Conservation (phyloP, 2,329 filamentous ascomycete species). For the Penicillium sp. region DNA sequence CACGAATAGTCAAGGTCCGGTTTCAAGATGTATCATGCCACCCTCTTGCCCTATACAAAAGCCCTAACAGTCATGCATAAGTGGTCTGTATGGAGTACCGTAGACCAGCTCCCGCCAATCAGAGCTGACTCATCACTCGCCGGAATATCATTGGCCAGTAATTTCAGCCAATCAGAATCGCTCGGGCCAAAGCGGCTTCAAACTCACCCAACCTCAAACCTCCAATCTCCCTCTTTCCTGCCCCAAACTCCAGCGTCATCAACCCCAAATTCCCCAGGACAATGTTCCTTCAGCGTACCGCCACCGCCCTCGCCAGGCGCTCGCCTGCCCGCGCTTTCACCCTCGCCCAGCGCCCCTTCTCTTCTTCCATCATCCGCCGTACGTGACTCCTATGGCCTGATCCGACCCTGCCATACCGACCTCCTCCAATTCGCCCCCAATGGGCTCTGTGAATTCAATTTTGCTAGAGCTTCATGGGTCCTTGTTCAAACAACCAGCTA, state of each 20-base stretch:
- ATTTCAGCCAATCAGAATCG: conserved; percentile 21
- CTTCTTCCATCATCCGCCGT: conserved; percentile 49
- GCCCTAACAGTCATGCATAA: conserved; percentile 19
- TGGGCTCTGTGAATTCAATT: conserved; percentile 16
- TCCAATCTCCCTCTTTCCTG: conserved; percentile 33
- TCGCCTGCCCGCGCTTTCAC: conserved; percentile 45
- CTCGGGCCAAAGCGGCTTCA: conserved; percentile 43
- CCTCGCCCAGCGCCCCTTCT: conserved; percentile 45
- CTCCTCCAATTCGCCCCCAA: conserved; percentile 20
- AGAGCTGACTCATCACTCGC: conserved; percentile 18
- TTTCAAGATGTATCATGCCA: not conserved
- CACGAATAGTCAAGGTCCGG: not conserved
- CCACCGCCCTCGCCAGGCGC: conserved; percentile 49
- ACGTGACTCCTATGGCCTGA: conserved; percentile 39
- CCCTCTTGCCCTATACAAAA: conserved; percentile 15
- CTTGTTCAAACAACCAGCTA: conserved; percentile 20
- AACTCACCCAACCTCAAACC: conserved; percentile 39
- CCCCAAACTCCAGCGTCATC: conserved; percentile 29
- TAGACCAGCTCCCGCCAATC: conserved; percentile 15
- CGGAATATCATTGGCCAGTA: conserved; percentile 10
- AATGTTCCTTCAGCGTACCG: conserved; percentile 53
- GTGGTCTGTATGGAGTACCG: conserved; percentile 2
- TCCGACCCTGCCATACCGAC: conserved; percentile 26
- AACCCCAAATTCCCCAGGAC: conserved; percentile 29
- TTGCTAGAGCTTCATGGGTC: not conserved